Evolutionary conservation across 2,329 filamentous ascomycete genomes (phyloP), one percentile per base, ranked within the genome.

Genomic region (Podosphaera fusca): DNA sequence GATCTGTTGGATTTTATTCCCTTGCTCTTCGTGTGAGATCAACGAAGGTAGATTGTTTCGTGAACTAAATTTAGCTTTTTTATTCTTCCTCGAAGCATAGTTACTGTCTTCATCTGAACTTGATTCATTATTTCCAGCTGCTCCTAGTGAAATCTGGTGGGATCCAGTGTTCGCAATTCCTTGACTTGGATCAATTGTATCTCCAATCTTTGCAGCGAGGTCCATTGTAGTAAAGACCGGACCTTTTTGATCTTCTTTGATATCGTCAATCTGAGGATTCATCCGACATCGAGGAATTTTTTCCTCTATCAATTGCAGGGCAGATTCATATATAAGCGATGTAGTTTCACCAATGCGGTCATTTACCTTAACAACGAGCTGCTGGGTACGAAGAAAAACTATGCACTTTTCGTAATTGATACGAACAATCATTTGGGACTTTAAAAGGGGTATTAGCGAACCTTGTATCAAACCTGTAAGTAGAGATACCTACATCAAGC

Each of bases 371-470:
- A 80, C 75, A 56, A 83, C 79, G 2, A 96, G 79, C 29, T 81
- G 79, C 61, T 82, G 77, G 64, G 87, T 95, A 58, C 90, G 85
- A 60, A 95, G 74, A 55, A 85, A 81, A 8, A 95, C 85, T 5
- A 83, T 74, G 59, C 87, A 86, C 68, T 90, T 94, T 57, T 89
- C 84, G 64, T 87, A 83, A 66, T 95, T 95, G 57, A 95, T 74
- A 34, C 83, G 80, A 54, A 96, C 73, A 40, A 89, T 75, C 61
- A 88, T 73, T 58, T 84, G 78, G 55, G 80, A 77, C 82, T 94
- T 66, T 1, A 58, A 47, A 42, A 10, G 49, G 45, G 40, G 59
- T 56, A 61, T 68, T 62, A 68, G 66, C 61, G 63, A 38, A 50
- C 36, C 45, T 52, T 46, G 55, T 50, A 49, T 33, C 53, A 57